Evolutionary conservation across 768 basidiomycete species (phyloP).

Genomic region (Tylopilus vinaceipallidus): DNA sequence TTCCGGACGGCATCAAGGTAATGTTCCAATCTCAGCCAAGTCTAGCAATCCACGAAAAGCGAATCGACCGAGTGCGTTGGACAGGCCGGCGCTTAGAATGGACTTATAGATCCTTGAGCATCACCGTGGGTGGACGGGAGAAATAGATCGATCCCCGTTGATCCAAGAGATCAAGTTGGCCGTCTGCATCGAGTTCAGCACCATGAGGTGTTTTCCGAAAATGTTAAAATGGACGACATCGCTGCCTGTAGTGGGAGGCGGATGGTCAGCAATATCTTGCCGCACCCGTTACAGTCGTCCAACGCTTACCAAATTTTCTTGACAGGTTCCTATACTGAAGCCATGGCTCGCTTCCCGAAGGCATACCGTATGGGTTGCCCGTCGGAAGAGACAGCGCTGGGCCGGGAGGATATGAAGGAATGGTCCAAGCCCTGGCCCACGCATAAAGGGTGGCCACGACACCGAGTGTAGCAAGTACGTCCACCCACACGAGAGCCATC

Average conservation of each 20-base stretch:
- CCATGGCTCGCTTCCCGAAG: conserved; percentile 47
- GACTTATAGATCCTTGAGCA: conserved; percentile 3
- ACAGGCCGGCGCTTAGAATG: background rate
- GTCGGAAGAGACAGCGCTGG: conserved; percentile 33
- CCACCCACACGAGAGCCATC: background rate
- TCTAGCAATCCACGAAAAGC: background rate
- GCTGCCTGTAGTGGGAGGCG: background rate
- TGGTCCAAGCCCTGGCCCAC: background rate
- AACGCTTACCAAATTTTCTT: conserved; percentile 45
- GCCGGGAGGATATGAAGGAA: background rate
- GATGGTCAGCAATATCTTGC: background rate
- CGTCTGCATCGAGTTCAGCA: conserved; percentile 45
- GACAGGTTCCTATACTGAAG: conserved; percentile 20
- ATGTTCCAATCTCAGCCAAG: background rate
- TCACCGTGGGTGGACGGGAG: background rate
- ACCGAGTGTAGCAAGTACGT: background rate
- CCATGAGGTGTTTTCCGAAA: conserved; percentile 44
- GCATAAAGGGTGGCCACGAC: background rate
- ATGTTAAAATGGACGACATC: conserved; percentile 13
- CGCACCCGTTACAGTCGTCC: background rate
- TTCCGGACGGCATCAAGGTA: background rate
- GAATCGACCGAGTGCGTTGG: background rate
- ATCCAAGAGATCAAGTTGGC: conserved; percentile 49
- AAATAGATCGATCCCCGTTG: conserved; percentile 51
- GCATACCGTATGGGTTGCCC: conserved; percentile 56